Base-by-base conservation (phyloP, 2,329 filamentous ascomycete species). In the Colletotrichum acutatum region DNA sequence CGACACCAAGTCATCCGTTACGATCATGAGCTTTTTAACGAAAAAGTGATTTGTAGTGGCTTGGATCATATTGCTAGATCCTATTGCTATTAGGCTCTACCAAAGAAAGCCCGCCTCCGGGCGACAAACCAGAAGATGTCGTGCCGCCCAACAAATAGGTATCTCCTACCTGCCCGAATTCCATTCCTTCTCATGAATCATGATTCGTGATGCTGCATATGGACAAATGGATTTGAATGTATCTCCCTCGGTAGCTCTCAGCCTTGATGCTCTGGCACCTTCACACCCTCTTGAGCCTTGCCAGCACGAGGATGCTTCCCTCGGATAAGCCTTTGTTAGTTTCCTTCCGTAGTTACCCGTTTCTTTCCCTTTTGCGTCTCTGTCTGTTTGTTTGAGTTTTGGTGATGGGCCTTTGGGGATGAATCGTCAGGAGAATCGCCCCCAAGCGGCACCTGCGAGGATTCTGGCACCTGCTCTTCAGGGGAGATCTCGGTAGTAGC, bases 121-220 rank as follows among this genome's bases (percentile, higher is more conserved):
- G 0, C 1, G 42, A 22, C 42, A 22, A 49, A n/a, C 19, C 19
- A 49, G 42, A 42, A 19, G 37, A 49, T 49, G 8, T 4, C 19
- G 42, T 22, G 42, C 11, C 42, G 42, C 19, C 19, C 19, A 49
- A n/a, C 19, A 49, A 22, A 22, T 22, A 49, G 42, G 42, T 49
- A 49, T 49, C 42, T 22, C 42, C 26, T 11, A 28, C 2, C 12
- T 16, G 53, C 56, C 14, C 28, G 9, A 22, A 58, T n/a, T n/a
- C 28, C 28, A 9, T 22, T 30, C 30, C 19, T 28, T 3, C 5
- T 22, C 68, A 19, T 59, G 34, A 64, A 54, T 72, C 69, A 26
- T 72, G 22, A 72, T 66, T 72, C 58, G 59, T 72, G 9, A 12
- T 54, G 14, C 26, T 52, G 16, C 8, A 14, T 26, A 28, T 42